Percentiles rank a stretch among this genome's conserved stretches.
Conservation (phyloP, 1,284 basidiomycete genomes). For the Irpex sp. region DNA sequence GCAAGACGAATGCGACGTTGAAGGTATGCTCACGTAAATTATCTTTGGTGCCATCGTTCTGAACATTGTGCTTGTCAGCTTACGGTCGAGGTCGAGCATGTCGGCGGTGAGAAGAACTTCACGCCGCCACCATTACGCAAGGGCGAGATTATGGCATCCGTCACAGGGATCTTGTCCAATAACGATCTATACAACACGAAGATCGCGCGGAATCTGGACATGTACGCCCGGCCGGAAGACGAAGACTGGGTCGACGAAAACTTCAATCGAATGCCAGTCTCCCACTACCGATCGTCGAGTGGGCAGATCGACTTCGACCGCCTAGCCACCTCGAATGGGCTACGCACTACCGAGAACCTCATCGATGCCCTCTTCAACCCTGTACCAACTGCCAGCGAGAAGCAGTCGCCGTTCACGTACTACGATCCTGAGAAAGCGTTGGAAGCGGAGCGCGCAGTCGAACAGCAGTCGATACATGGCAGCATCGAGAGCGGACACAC, state of each 20-base stretch:
- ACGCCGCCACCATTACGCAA: slow-evolving; percentile 64
- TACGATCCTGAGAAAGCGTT: slow-evolving; percentile 27
- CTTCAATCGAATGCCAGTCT: not conserved
- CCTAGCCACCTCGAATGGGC: slow-evolving; percentile 49
- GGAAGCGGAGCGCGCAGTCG: slow-evolving; percentile 11
- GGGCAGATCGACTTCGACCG: slow-evolving; percentile 39
- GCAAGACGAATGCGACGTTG: slow-evolving; percentile 77
- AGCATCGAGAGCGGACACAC: slow-evolving; percentile 19
- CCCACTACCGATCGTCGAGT: slow-evolving; percentile 10
- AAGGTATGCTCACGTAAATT: slow-evolving; percentile 38
- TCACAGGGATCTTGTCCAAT: slow-evolving; percentile 56
- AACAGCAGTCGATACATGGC: slow-evolving; percentile 22
- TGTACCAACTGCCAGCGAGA: slow-evolving; percentile 39
- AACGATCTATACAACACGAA: slow-evolving; percentile 49
- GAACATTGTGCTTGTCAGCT: slow-evolving; percentile 37
- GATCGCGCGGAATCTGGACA: slow-evolving; percentile 43
- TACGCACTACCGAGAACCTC: slow-evolving; percentile 61
- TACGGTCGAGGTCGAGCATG: slow-evolving; percentile 55
- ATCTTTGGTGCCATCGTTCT: not conserved
- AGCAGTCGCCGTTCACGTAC: slow-evolving; percentile 59
- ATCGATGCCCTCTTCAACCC: slow-evolving; percentile 80
- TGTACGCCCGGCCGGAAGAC: slow-evolving; percentile 31
- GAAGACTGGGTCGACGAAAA: slow-evolving; percentile 5
- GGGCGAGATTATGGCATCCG: slow-evolving; percentile 66
- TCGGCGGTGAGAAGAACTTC: slow-evolving; percentile 58